Conservation (phyloP, 345 rosid species). For the Arabis alpina region DNA sequence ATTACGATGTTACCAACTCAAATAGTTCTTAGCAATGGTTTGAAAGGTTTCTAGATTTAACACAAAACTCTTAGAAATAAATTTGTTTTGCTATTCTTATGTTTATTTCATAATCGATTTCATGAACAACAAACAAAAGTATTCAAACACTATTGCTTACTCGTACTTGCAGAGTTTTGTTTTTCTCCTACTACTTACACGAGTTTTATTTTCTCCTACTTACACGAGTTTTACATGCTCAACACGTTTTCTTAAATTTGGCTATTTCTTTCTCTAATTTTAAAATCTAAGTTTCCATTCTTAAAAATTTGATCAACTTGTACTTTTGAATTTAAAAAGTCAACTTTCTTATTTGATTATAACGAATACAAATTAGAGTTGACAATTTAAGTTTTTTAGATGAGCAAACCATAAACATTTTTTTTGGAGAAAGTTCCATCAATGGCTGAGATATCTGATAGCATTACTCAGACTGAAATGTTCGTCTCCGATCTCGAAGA, state of each 20-base stretch:
- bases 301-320: conserved; percentile 12
- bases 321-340: conserved; percentile 5
- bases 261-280: not conserved
- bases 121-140: too few relatives aligned
- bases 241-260: conserved; percentile 6
- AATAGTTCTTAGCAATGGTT: not conserved
- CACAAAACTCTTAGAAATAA: not conserved
- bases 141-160: not conserved
- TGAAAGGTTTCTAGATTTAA: not conserved
- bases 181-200: too few relatives aligned
- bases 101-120: not conserved
- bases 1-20: too few relatives aligned
- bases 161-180: not conserved
- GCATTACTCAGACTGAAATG: conserved; percentile 12
- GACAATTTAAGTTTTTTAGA: conserved; percentile 15
- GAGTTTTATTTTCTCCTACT: too few relatives aligned
- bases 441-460: conserved; percentile 36
- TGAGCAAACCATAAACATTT: conserved; percentile 7
- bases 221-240: not conserved
- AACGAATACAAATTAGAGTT: conserved; percentile 24
- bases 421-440: conserved; percentile 11
- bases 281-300: not conserved
- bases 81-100: not conserved
- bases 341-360: conserved; percentile 13
- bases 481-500: conserved; percentile 19